phyloP scores from a whole-genome alignment of 495 filamentous ascomycete genomes.

The Aspergillus saccharolyticus region DNA sequence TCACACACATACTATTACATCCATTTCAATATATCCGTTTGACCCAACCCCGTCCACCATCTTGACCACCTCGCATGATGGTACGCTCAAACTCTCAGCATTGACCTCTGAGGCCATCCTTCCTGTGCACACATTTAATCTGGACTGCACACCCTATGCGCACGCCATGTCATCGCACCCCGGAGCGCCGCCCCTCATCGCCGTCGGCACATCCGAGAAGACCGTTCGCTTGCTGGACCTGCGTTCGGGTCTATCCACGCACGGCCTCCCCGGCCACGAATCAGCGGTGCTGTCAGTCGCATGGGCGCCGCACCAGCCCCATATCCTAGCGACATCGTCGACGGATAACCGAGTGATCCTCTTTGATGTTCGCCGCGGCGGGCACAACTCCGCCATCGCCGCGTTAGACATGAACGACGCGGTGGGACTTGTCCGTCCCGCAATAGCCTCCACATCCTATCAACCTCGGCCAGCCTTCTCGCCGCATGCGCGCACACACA shows the following conservation, averaged over 20 bases:
- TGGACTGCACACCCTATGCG: conserved; percentile 67
- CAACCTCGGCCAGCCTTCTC: conserved; percentile 43
- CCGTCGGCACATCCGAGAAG: conserved; percentile 77
- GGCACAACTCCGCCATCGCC: conserved; percentile 55
- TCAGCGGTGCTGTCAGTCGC: conserved; percentile 66
- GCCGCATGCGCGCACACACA: conserved; percentile 57
- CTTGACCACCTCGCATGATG: conserved; percentile 77
- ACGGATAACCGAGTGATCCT: conserved; percentile 73
- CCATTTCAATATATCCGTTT: conserved; percentile 84
- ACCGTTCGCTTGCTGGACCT: conserved; percentile 78
- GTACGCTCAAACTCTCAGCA: conserved; percentile 74
- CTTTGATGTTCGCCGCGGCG: conserved; percentile 78
- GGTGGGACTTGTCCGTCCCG: conserved; percentile 47
- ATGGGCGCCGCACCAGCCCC: conserved; percentile 74
- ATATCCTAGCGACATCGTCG: conserved; percentile 73
- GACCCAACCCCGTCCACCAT: conserved; percentile 67
- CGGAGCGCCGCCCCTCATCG: conserved; percentile 65
- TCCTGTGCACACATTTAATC: conserved; percentile 58
- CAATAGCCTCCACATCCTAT: conserved; percentile 21
- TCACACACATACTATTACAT: conserved; percentile 77
- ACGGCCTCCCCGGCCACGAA: conserved; percentile 69
- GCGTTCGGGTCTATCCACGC: conserved; percentile 67
- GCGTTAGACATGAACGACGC: conserved; percentile 77
- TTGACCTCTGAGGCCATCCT: conserved; percentile 49
- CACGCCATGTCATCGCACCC: conserved; percentile 72